Evolutionary conservation across 345 rosid genomes (phyloP), one percentile per base, ranked within the genome.

Genomic region (Erucastrum elatum): DNA sequence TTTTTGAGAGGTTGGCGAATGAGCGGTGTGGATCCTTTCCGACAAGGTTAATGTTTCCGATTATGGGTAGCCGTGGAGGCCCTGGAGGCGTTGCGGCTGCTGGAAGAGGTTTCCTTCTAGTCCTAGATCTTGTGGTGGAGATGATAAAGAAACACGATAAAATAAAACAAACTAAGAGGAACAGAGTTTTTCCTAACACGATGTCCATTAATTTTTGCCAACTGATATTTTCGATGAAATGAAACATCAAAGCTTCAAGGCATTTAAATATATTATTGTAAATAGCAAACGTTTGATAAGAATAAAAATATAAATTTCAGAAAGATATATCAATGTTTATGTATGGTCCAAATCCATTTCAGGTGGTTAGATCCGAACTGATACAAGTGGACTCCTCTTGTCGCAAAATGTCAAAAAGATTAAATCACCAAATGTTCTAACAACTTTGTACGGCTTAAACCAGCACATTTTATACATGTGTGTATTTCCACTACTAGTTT

Each of bases 41-140:
- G 25, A 86, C 72, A 4, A 56, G 61, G 6, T 83, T 77, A 75
- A 88, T 83, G 77, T 83, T 86, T 30, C 89, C 88, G 13, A 86
- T 67, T 59, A 84, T 63, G 9, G 85, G 88, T 3, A 85, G 55
- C 0, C 82, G 64, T 4, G 15, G 49, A 26, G 89, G 87, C 17
- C 89, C 83, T 1, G 76, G 83, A 17, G 83, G 76, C 0, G 33
- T 16, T 11, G 15, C 27, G 7, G 39, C 64, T 1, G 62, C 55
- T 27, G 27, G 2, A 11, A 13, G 55, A 64, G 72, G 49, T 17
- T 3, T 74, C 70, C 56, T 49, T n/a, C 66, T 5, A 21, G 21
- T 21, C 26, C 21, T 12, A n/a, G 58, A 68, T 68, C 66, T 68
- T 67, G 17, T 4, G 16, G 66, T 49, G 51, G 66, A 4, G 71